Conservation (phyloP, 352 stramenopile genomes). For the Aphanomyces euteiches region DNA sequence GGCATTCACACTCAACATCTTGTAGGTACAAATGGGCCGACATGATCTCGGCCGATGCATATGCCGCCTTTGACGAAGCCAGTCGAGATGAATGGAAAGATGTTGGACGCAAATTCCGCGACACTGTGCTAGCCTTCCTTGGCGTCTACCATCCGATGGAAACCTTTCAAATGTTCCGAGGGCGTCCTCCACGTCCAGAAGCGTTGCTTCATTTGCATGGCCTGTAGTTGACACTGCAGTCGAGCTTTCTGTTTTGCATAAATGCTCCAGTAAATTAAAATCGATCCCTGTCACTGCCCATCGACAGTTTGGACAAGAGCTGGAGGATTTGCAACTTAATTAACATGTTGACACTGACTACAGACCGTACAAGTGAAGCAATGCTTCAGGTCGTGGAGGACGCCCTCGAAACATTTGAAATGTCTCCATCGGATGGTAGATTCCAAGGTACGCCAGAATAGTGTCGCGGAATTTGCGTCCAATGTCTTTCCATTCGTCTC, state of each 20-base stretch:
- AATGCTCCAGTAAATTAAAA: no score
- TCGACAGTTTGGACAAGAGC: no score
- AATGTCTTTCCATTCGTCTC: constrained; percentile 73
- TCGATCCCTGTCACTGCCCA: no score
- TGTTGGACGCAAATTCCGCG: constrained; percentile 89
- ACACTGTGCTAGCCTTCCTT: constrained; percentile 92
- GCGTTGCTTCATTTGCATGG: constrained; percentile 72
- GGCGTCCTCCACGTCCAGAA: constrained; percentile 89
- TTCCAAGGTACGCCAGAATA: constrained; percentile 84
- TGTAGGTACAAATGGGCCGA: constrained; percentile 95
- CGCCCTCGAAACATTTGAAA: constrained; percentile 95
- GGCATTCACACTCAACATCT: background rate
- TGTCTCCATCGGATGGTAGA: constrained; percentile 86
- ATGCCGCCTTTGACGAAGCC: constrained; percentile 96
- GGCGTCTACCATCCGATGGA: constrained; percentile 84
- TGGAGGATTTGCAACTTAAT: no score
- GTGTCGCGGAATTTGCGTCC: constrained; percentile 92
- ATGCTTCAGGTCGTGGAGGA: constrained; percentile 89
- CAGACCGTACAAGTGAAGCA: constrained; percentile 54
- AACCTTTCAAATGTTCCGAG: constrained; percentile 95
- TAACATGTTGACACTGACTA: background rate
- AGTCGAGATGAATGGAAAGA: constrained; percentile 56
- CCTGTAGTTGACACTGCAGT: background rate
- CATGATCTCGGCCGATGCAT: constrained; percentile 96
- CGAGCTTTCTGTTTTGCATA: no score